A percentile compares a stretch with the other conserved stretches of the same genome.
phyloP scores from a whole-genome alignment of 2,329 filamentous ascomycete genomes.

The Hortaea werneckii region DNA sequence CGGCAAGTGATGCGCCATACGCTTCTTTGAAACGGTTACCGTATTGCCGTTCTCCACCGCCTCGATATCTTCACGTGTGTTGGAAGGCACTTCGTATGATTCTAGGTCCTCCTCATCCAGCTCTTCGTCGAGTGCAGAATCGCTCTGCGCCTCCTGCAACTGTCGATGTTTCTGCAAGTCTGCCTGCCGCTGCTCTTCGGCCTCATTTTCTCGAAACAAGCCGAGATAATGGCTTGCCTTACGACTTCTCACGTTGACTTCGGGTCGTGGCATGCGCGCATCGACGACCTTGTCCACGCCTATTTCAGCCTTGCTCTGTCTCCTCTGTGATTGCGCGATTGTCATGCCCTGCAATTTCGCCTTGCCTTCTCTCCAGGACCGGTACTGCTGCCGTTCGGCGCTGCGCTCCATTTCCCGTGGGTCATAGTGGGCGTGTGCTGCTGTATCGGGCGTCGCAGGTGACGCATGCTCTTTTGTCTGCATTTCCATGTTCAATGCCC shows the following conservation, averaged over 20 bases:
- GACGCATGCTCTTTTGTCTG: not conserved
- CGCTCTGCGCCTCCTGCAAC: not conserved
- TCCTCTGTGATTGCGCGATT: slow-evolving; percentile 27
- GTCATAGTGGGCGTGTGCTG: slow-evolving; percentile 4
- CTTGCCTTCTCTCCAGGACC: slow-evolving; percentile 40
- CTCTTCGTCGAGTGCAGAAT: slow-evolving; percentile 1
- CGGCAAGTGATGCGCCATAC: slow-evolving; percentile 32
- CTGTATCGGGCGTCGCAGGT: slow-evolving; percentile 12
- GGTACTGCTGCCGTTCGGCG: slow-evolving; percentile 36
- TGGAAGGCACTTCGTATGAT: slow-evolving; percentile 7
- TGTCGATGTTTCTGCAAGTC: slow-evolving; percentile 33
- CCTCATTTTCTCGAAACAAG: slow-evolving; percentile 54
- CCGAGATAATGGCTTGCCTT: slow-evolving; percentile 58
- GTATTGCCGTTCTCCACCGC: slow-evolving; percentile 20
- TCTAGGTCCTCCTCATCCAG: not conserved
- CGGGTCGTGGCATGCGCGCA: slow-evolving; percentile 47
- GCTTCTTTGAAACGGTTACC: slow-evolving; percentile 18
- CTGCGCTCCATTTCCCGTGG: slow-evolving; percentile 17
- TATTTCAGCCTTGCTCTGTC: slow-evolving; percentile 20
- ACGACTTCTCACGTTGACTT: slow-evolving; percentile 47
- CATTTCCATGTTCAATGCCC: not conserved
- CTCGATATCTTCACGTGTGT: slow-evolving; percentile 21
- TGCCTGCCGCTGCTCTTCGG: slow-evolving; percentile 42
- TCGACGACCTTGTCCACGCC: slow-evolving; percentile 53
- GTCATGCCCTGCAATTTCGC: slow-evolving; percentile 30